Percentiles rank a stretch among this genome's conserved stretches.
Conservation (phyloP, 1,284 basidiomycete genomes). For the Hortiboletus rubellus region DNA sequence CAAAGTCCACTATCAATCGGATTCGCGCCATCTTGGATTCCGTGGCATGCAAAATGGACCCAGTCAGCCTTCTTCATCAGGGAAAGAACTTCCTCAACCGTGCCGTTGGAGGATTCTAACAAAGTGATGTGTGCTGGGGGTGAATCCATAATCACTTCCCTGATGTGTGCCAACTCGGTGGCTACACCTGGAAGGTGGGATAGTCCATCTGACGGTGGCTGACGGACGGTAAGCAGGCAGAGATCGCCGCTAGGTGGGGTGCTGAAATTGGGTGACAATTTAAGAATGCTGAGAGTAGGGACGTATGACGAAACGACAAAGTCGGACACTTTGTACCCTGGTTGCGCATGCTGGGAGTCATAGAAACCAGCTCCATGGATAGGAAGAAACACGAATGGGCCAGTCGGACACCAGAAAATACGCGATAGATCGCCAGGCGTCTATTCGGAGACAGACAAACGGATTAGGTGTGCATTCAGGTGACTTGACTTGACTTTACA, state of each 20-base stretch:
- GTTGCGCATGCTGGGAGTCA: not conserved
- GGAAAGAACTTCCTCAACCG: constrained; percentile 6
- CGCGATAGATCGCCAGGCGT: not conserved
- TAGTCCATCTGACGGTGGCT: constrained; percentile 10
- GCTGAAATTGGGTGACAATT: too few relatives aligned
- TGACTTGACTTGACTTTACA: not conserved
- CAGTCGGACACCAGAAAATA: constrained; percentile 17
- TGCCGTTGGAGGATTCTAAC: constrained; percentile 8
- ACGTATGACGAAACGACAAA: constrained; percentile 11
- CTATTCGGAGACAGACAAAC: not conserved
- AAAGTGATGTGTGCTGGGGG: not conserved
- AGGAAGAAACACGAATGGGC: constrained; percentile 12
- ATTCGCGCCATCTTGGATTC: too few relatives aligned
- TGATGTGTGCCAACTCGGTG: constrained; percentile 7
- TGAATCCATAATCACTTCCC: not conserved
- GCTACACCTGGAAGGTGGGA: constrained; percentile 4
- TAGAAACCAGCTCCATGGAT: constrained; percentile 16
- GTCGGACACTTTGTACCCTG: constrained; percentile 7
- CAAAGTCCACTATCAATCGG: too few relatives aligned
- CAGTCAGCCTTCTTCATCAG: constrained; percentile 12
- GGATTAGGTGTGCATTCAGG: not conserved
- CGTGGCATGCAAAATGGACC: constrained; percentile 10
- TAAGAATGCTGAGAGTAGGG: constrained; percentile 7
- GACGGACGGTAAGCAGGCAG: constrained; percentile 6
- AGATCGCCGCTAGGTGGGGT: not conserved